Conservation (phyloP, 2,329 filamentous ascomycete species). For the Cadophora sp. region DNA sequence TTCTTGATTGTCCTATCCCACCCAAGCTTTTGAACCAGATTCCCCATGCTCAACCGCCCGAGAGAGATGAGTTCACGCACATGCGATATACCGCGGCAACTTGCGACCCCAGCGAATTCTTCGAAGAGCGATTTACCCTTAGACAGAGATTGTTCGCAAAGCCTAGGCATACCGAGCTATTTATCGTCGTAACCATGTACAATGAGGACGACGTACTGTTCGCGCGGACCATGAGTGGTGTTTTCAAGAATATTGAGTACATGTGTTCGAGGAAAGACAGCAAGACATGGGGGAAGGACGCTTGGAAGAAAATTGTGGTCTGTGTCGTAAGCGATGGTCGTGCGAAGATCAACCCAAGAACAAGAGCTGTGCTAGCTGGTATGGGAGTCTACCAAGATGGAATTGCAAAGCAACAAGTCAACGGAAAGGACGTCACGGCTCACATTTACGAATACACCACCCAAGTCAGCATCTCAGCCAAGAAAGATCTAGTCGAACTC, state of each 20-base stretch:
- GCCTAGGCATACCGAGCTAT: slow-evolving; percentile 89
- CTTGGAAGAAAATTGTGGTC: slow-evolving; percentile 99
- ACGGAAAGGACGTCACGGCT: slow-evolving; percentile 92
- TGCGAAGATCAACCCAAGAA: slow-evolving; percentile 94
- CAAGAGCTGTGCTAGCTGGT: slow-evolving; percentile 85
- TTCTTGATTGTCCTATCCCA: slow-evolving; percentile 95
- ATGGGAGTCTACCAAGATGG: slow-evolving; percentile 98
- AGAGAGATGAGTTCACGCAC: slow-evolving; percentile 88
- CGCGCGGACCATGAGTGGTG: slow-evolving; percentile 92
- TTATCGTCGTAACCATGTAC: slow-evolving; percentile 98
- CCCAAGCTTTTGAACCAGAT: slow-evolving; percentile 75
- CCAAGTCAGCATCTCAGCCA: slow-evolving; percentile 85
- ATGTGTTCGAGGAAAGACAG: slow-evolving; percentile 94
- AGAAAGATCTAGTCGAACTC: slow-evolving; percentile 80
- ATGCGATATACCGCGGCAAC: slow-evolving; percentile 96
- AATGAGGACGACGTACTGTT: slow-evolving; percentile 98
- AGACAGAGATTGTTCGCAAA: slow-evolving; percentile 93
- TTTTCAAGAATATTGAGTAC: slow-evolving; percentile 98
- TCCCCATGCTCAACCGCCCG: slow-evolving; percentile 56
- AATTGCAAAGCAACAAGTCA: slow-evolving; percentile 98
- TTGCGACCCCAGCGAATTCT: slow-evolving; percentile 89
- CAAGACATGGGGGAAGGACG: slow-evolving; percentile 97
- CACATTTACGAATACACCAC: slow-evolving; percentile 98
- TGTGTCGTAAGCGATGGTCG: slow-evolving; percentile 97
- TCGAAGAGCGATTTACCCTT: slow-evolving; percentile 86